Evolutionary conservation across 140 eudicot species (phyloP).

Genomic region (Flaveria floridana): DNA sequence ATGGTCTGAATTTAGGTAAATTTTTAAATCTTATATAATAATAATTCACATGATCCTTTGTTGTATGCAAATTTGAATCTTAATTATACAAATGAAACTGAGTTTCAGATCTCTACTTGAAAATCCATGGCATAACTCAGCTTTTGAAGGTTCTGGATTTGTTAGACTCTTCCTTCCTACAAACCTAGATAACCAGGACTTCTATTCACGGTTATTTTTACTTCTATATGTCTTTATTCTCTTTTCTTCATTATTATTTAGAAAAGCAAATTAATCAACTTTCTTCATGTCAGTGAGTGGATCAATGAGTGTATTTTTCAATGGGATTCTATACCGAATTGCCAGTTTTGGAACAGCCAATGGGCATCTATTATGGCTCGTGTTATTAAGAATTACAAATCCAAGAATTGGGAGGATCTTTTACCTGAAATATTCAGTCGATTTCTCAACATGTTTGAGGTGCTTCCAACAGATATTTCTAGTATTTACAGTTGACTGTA

Average conservation of each 20-base stretch:
- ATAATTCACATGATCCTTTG: background rate
- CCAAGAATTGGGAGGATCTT: constrained; percentile 69
- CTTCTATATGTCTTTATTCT: constrained; percentile 12
- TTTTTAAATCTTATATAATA: background rate
- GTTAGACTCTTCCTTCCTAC: constrained; percentile 93
- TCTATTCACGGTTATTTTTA: constrained; percentile 67
- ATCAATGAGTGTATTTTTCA: constrained; percentile 49
- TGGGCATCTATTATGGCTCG: constrained; percentile 96
- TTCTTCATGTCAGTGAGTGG: constrained; percentile 62
- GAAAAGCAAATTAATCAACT: constrained; percentile 26
- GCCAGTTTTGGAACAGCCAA: constrained; percentile 97
- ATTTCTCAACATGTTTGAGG: constrained; percentile 96
- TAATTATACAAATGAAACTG: constrained; percentile 17
- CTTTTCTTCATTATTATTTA: background rate
- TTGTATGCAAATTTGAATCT: background rate
- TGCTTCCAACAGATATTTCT: constrained; percentile 19
- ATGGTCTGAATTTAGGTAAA: constrained; percentile 93
- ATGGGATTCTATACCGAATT: constrained; percentile 91
- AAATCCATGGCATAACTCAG: constrained; percentile 96
- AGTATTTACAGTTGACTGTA: background rate
- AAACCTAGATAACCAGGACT: constrained; percentile 67
- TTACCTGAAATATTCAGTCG: constrained; percentile 69
- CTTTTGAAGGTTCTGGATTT: constrained; percentile 93
- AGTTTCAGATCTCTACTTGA: constrained; percentile 67
- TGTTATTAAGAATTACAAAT: constrained; percentile 67